Percentiles rank a stretch among this genome's conserved stretches.
phyloP scores from a whole-genome alignment of 331 rosid species.

The Malus hybrid region DNA sequence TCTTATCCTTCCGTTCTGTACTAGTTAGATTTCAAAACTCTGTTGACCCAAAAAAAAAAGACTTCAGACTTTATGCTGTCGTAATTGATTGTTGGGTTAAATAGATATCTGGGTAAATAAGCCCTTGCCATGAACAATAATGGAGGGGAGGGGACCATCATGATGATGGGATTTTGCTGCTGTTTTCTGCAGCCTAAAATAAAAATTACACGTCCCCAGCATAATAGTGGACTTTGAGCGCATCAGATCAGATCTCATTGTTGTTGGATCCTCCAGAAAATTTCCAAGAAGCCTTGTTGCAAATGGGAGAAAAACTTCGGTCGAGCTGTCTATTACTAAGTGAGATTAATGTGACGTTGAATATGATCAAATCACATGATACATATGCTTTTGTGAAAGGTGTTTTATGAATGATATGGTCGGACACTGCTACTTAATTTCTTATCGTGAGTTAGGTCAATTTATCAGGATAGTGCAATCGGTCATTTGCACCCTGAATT shows the following conservation, averaged over 20 bases:
- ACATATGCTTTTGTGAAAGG: background rate
- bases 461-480: too few relatives aligned
- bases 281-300: background rate
- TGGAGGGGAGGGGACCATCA: conserved; percentile 17
- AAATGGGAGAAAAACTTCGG: background rate
- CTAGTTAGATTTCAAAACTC: too few relatives aligned
- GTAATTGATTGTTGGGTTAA: too few relatives aligned
- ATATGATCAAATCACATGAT: too few relatives aligned
- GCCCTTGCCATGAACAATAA: conserved; percentile 11
- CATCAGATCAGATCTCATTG: background rate
- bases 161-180: conserved; percentile 1
- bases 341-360: too few relatives aligned
- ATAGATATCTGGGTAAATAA: background rate
- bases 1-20: too few relatives aligned
- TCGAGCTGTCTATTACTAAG: too few relatives aligned
- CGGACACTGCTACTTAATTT: too few relatives aligned
- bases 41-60: too few relatives aligned
- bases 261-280: background rate
- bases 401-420: too few relatives aligned
- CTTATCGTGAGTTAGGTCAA: background rate
- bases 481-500: too few relatives aligned
- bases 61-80: too few relatives aligned
- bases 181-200: background rate
- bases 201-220: background rate
- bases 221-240: conserved; percentile 15